A percentile compares a stretch with the other conserved stretches of the same genome.
Evolutionary conservation across 805 yeast genomes (phyloP).

Genomic region (Myxozyma monticola): DNA sequence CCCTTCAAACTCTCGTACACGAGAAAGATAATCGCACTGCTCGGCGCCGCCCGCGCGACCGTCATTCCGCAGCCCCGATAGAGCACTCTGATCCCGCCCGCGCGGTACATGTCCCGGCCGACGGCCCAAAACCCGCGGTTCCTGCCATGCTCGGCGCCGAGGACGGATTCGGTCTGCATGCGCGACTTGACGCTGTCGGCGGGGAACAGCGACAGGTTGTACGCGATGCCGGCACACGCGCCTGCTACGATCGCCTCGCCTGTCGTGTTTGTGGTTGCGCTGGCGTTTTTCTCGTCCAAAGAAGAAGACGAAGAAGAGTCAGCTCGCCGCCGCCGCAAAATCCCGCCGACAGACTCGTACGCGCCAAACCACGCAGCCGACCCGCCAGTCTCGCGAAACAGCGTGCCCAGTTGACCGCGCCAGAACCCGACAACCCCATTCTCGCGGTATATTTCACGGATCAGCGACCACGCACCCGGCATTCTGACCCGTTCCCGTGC

Average conservation of each 20-base stretch:
- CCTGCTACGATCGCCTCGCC: conserved; percentile 71
- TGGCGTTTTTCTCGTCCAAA: too few species aligned
- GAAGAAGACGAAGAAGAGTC: background rate
- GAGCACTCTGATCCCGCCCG: conserved; percentile 67
- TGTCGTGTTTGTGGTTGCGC: conserved; percentile 38
- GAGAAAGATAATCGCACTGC: conserved; percentile 83
- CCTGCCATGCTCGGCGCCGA: conserved; percentile 36
- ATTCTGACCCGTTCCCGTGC: background rate
- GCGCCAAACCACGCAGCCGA: conserved; percentile 94
- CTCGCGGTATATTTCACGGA: conserved; percentile 45
- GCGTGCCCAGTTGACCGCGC: conserved; percentile 83
- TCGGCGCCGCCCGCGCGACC: conserved; percentile 77
- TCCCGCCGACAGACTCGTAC: conserved; percentile 57
- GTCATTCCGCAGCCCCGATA: conserved; percentile 88
- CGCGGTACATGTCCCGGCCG: conserved; percentile 43
- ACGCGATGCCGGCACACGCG: conserved; percentile 80
- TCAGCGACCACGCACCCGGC: conserved; percentile 29
- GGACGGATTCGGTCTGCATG: conserved; percentile 64
- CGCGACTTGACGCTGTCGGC: conserved; percentile 87
- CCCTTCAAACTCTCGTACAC: conserved; percentile 55
- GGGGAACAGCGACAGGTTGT: conserved; percentile 80
- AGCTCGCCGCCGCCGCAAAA: conserved; percentile 32
- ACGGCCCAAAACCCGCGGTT: conserved; percentile 43
- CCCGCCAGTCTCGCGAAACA: conserved; percentile 81
- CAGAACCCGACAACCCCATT: conserved; percentile 75